Evolutionary conservation across 805 yeast species (phyloP).

Genomic region (Ogataea paradorogensis): DNA sequence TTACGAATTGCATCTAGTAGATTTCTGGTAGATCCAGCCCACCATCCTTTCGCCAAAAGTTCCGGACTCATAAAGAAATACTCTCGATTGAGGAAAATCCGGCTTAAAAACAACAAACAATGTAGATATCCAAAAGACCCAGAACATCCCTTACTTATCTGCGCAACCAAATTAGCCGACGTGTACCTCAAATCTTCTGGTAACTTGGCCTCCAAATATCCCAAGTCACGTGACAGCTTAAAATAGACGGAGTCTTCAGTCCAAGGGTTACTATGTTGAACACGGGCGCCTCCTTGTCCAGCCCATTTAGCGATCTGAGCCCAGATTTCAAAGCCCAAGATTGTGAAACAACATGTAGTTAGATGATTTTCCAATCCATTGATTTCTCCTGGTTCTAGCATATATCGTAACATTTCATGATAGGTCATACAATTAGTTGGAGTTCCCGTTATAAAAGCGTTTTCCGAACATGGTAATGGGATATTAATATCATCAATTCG

Average conservation of each 20-base stretch:
- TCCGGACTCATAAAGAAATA: slow-evolving; percentile 35
- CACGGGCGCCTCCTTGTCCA: slow-evolving; percentile 34
- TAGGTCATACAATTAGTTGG: slow-evolving; percentile 17
- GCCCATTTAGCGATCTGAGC: slow-evolving; percentile 38
- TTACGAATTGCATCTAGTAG: slow-evolving; percentile 27
- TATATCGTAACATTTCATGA: slow-evolving; percentile 12
- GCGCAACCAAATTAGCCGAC: slow-evolving; percentile 24
- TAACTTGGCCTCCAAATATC: slow-evolving; percentile 24
- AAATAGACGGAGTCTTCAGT: slow-evolving; percentile 28
- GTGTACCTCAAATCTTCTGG: slow-evolving; percentile 29
- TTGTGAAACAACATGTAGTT: slow-evolving; percentile 32
- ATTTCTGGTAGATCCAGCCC: slow-evolving; percentile 23
- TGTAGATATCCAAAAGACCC: slow-evolving; percentile 37
- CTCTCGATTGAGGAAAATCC: slow-evolving; percentile 36
- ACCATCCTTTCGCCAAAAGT: slow-evolving; percentile 32
- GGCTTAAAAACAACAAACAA: slow-evolving; percentile 32
- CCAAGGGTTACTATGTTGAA: slow-evolving; percentile 34
- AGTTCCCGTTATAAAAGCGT: slow-evolving; percentile 32
- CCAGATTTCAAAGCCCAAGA: slow-evolving; percentile 38
- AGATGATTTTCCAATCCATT: slow-evolving; percentile 11
- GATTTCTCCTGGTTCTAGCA: slow-evolving; percentile 6
- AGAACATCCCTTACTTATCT: slow-evolving; percentile 27
- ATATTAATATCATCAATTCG: slow-evolving; percentile 34
- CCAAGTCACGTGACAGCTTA: slow-evolving; percentile 28
- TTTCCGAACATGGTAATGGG: slow-evolving; percentile 34